A percentile compares a stretch with the other conserved stretches of the same genome.
phyloP scores from a whole-genome alignment of 2,329 filamentous ascomycete species.

The Epichloe amarillans region DNA sequence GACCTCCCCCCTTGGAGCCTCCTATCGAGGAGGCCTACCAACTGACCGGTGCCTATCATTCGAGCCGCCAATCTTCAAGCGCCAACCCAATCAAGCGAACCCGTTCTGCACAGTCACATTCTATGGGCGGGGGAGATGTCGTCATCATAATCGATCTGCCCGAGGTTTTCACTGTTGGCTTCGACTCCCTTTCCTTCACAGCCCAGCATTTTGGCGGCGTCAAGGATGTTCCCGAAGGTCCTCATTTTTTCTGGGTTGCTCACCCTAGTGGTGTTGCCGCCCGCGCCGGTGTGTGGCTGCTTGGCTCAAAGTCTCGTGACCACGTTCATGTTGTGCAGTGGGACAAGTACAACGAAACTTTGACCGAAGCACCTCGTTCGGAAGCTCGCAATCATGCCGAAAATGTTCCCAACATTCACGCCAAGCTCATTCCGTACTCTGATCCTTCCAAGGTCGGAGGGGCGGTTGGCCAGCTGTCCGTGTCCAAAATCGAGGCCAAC shows the following conservation, averaged over 20 bases:
- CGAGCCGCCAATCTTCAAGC: neutral
- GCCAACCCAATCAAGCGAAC: neutral
- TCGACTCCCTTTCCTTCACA: constrained; percentile 36
- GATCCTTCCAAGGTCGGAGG: constrained; percentile 18
- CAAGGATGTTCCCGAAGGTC: constrained; percentile 38
- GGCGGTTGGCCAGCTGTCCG: constrained; percentile 9
- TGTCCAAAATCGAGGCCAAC: constrained; percentile 12
- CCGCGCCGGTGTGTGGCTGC: constrained; percentile 46
- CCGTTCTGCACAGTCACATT: constrained; percentile 12
- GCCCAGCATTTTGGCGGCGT: constrained; percentile 38
- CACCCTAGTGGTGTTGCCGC: constrained; percentile 32
- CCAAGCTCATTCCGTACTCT: constrained; percentile 31
- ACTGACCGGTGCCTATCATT: neutral
- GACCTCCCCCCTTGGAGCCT: constrained; percentile 19
- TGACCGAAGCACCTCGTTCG: constrained; percentile 32
- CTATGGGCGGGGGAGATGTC: constrained; percentile 32
- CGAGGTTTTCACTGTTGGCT: constrained; percentile 36
- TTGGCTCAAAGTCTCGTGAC: constrained; percentile 19
- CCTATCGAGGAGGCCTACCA: constrained; percentile 2
- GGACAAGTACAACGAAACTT: constrained; percentile 41
- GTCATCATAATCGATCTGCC: constrained; percentile 40
- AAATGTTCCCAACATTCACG: constrained; percentile 24
- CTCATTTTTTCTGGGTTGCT: constrained; percentile 48
- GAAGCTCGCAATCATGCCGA: constrained; percentile 33
- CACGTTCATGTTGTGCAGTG: constrained; percentile 36